Percentiles rank a stretch among this genome's conserved stretches.
phyloP scores from a whole-genome alignment of 192 early-diverging fungal species.

The Rhizophagus prolifer region DNA sequence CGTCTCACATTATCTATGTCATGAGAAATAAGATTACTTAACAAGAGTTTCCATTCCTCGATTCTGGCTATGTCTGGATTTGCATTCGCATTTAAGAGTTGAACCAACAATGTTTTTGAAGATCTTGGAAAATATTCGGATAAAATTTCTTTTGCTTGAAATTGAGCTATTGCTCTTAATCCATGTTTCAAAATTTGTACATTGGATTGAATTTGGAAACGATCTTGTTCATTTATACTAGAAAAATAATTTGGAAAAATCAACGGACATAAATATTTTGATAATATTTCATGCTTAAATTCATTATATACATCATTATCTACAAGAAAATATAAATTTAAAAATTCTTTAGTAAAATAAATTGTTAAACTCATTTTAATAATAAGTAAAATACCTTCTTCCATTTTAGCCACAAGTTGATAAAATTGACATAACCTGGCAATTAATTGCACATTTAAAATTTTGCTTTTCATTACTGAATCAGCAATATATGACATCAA shows the following conservation, averaged over 20 bases:
- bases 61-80: constrained; percentile 8
- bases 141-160: constrained; percentile 44
- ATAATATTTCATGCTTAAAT: constrained; percentile 43
- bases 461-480: constrained; percentile 33
- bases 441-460: constrained; percentile 31
- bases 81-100: constrained; percentile 30
- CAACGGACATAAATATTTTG: constrained; percentile 40
- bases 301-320: constrained; percentile 47
- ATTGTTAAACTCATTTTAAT: not conserved
- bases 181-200: constrained; percentile 34
- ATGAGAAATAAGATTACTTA: constrained; percentile 48
- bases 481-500: constrained; percentile 46
- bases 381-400: constrained; percentile 42
- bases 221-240: not conserved
- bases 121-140: constrained; percentile 37
- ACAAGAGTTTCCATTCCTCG: constrained; percentile 35
- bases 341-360: not conserved
- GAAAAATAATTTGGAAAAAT: constrained; percentile 27
- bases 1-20: constrained; percentile 55
- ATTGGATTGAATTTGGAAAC: constrained; percentile 21
- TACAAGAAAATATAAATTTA: constrained; percentile 20
- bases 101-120: constrained; percentile 32
- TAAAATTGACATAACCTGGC: constrained; percentile 51
- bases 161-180: constrained; percentile 42
- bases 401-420: constrained; percentile 44